A percentile compares a stretch with the other conserved stretches of the same genome.
These are phyloP conservation scores for Talaromyces liani DNA, from an alignment of 495 filamentous ascomycete species.

Conservation along the genomic window DNA sequence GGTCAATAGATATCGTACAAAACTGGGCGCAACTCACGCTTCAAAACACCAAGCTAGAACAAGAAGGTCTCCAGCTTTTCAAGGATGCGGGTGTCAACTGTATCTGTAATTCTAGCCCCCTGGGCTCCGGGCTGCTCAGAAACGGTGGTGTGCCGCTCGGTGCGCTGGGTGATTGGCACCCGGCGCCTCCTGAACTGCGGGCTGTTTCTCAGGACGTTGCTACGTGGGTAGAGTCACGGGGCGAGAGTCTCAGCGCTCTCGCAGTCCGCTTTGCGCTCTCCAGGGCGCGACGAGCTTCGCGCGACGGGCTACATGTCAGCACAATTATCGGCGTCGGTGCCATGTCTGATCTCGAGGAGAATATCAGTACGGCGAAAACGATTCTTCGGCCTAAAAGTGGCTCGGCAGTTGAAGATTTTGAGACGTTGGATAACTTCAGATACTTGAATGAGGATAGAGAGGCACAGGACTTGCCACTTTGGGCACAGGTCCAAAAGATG, in stretches of 20 bases:
- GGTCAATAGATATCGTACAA: constrained; percentile 74
- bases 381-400: too few relatives aligned
- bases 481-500: too few relatives aligned
- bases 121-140: constrained; percentile 75
- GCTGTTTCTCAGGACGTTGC: constrained; percentile 40
- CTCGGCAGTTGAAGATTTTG: too few relatives aligned
- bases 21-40: constrained; percentile 80
- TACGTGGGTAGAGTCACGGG: constrained; percentile 45
- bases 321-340: constrained; percentile 11
- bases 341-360: constrained; percentile 7
- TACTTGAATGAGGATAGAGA: too few relatives aligned
- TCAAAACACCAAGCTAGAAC: constrained; percentile 60
- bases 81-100: constrained; percentile 59
- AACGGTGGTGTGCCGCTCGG: constrained; percentile 62
- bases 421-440: too few relatives aligned
- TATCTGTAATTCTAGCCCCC: constrained; percentile 71
- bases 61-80: constrained; percentile 45
- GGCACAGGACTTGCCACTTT: too few relatives aligned
- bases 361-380: not conserved
- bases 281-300: not conserved
- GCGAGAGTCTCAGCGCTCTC: constrained; percentile 63
- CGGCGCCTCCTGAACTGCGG: constrained; percentile 58
- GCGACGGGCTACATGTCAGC: not conserved
- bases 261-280: constrained; percentile 60
- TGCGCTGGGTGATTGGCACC: constrained; percentile 69